Base-by-base conservation (phyloP, 305 asterid genomes). In the Ilex paraguariensis region DNA sequence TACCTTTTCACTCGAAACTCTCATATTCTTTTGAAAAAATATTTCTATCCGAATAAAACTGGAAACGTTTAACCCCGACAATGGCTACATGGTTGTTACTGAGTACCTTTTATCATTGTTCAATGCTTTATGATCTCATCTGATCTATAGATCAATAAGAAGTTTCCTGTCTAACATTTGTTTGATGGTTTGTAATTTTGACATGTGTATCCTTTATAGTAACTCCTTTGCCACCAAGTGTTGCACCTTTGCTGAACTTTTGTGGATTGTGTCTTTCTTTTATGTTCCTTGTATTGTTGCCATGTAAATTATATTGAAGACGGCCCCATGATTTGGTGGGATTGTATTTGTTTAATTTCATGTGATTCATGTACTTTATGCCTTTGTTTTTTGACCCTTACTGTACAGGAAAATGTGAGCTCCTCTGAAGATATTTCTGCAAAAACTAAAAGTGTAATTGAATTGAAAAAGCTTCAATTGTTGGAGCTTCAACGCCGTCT, bases 381-480 rank as follows among this genome's bases (percentile, higher is more conserved):
- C 2, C 42, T n/a, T 50, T 52, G 7, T 52, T 33, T 42, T 50
- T 39, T 54, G 50, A 15, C 63, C 54, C 66, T 66, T 51, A 50
- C 75, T 57, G 66, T 76, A 70, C 88, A 94, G 97, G 96, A 84
- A 67, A 79, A 71, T 69, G 96, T 88, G 69, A 86, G 95, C 80
- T 86, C 96, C 52, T 94, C 95, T 16, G 95, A 86, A 75, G 90
- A 94, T 76, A 88, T 83, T 57, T 90, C 87, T 70, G 96, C 93
- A n/a, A 94, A 94, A 80, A 94, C 99, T 31, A 94, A 81, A 76
- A 94, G 97, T 75, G 96, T 94, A 60, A 94, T 94, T 75, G 99
- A 94, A 68, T 69, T 94, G 83, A 94, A 94, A 79, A 90, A 90
- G 83, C 95, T 94, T 62, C 94, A 90, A 86, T 77, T 94, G 82